Percentiles rank a stretch among this genome's conserved stretches.
Evolutionary conservation across 2,329 filamentous ascomycete species (phyloP).

Genomic region (Cordyceps javanica): DNA sequence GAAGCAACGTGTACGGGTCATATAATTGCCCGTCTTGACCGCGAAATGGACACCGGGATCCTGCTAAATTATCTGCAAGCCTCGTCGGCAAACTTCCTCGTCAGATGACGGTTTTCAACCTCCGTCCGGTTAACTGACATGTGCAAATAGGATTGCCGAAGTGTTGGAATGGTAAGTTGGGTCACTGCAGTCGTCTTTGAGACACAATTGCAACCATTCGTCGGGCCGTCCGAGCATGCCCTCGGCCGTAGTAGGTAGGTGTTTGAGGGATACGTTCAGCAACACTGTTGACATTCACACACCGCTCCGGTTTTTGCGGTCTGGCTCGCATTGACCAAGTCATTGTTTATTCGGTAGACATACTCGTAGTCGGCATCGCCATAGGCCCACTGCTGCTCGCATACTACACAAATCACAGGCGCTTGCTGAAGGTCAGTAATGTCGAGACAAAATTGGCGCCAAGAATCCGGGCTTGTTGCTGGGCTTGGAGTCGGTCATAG

Average conservation of each 20-base stretch:
- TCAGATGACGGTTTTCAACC: background rate
- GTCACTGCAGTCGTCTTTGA: no score
- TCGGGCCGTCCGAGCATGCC: no score
- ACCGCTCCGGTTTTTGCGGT: background rate
- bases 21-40: background rate
- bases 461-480: background rate
- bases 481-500: background rate
- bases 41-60: background rate
- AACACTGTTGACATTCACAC: no score
- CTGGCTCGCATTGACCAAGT: background rate
- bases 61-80: background rate
- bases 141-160: background rate
- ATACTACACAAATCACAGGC: constrained; percentile 4
- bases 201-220: no score
- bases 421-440: background rate
- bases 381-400: background rate
- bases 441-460: background rate
- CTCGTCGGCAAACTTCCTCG: background rate
- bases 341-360: background rate
- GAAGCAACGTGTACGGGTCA: background rate
- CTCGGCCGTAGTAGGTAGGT: no score
- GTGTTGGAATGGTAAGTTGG: background rate
- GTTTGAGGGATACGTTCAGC: no score
- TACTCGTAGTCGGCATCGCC: no score
- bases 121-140: background rate